Conservation (phyloP, 148 eudicot species). For the Persicaria maculosa region DNA sequence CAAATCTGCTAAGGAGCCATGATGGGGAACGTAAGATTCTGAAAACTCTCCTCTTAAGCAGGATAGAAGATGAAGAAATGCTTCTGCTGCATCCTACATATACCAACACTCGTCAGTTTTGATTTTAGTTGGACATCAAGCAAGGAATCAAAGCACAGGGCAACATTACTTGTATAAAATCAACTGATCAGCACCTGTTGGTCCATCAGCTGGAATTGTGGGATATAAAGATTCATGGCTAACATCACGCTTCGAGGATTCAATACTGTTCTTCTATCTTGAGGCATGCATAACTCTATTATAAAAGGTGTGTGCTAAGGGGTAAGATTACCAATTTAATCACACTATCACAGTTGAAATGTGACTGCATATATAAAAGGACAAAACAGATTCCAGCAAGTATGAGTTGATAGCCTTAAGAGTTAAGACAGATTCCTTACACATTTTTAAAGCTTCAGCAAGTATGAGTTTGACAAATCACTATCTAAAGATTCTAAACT, state of each 20-base stretch:
- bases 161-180: not conserved
- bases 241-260: conserved; percentile 70
- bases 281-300: conserved; percentile 54
- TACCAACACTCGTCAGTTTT: conserved; percentile 13
- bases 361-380: not conserved
- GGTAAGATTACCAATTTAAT: not conserved
- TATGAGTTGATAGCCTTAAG: no score
- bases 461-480: no score
- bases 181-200: conserved; percentile 56
- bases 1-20: conserved; percentile 51
- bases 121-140: not conserved
- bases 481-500: no score
- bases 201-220: conserved; percentile 55
- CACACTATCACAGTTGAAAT: not conserved
- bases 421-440: no score
- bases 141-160: not conserved
- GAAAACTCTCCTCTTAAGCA: conserved; percentile 80
- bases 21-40: conserved; percentile 38
- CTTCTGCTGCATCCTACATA: conserved; percentile 93
- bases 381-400: not conserved
- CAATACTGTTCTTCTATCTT: conserved; percentile 37
- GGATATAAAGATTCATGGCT: conserved; percentile 53
- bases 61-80: conserved; percentile 75
- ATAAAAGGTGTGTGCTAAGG: conserved; percentile 3
- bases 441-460: no score